Evolutionary conservation across 2,329 filamentous ascomycete genomes (phyloP).

Genomic region (Curvularia hawaiiensis): DNA sequence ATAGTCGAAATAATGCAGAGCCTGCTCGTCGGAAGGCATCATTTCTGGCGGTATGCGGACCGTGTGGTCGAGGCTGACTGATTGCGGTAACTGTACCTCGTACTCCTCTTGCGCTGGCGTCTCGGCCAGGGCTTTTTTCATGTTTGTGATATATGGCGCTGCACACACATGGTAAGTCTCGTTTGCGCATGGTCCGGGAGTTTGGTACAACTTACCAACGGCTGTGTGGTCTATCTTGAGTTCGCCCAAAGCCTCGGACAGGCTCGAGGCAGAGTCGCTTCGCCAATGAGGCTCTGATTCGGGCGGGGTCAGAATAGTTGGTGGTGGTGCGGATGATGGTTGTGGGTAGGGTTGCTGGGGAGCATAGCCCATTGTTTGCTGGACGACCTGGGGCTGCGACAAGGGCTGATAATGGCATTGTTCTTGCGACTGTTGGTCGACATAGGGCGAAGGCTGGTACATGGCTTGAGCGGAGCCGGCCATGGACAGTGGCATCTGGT

Average conservation of each 20-base stretch:
- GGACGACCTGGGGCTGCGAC: constrained; percentile 39
- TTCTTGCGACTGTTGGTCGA: constrained; percentile 41
- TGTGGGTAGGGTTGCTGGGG: constrained; percentile 43
- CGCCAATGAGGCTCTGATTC: constrained; percentile 58
- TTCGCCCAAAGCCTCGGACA: constrained; percentile 82
- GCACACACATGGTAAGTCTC: constrained; percentile 18
- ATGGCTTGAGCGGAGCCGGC: constrained; percentile 39
- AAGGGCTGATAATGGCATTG: constrained; percentile 45
- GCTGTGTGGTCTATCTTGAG: constrained; percentile 87
- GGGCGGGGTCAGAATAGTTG: constrained; percentile 42
- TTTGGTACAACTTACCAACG: constrained; percentile 65
- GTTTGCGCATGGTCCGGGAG: not conserved
- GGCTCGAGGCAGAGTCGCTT: constrained; percentile 61
- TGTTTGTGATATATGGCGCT: constrained; percentile 84
- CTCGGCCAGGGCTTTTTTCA: constrained; percentile 61
- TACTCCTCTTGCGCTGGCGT: constrained; percentile 72
- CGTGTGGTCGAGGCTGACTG: constrained; percentile 72
- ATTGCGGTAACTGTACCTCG: constrained; percentile 71
- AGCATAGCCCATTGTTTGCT: constrained; percentile 43
- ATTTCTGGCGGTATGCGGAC: constrained; percentile 89
- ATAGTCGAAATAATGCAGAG: constrained; percentile 83
- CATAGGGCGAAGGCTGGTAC: constrained; percentile 46
- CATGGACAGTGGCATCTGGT: constrained; percentile 38
- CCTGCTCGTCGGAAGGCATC: constrained; percentile 87
- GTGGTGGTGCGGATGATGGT: constrained; percentile 29